Conservation (phyloP, 169 alveolate genomes). For the Plasmodium yoelii region DNA sequence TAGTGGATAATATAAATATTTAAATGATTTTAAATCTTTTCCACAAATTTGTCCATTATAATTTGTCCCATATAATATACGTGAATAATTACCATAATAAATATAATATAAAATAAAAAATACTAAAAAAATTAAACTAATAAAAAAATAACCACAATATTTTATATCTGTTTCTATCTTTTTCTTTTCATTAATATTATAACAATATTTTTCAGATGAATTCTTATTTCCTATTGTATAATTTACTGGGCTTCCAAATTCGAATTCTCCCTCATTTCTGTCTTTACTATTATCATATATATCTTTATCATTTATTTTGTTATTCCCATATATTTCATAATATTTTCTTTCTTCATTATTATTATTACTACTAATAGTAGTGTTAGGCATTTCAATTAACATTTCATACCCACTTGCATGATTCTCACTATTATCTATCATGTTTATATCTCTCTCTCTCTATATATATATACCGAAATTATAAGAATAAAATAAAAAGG, state of each 20-base stretch:
- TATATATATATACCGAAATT: background rate
- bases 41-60: slow-evolving; percentile 66
- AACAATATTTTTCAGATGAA: background rate
- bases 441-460: background rate
- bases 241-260: slow-evolving; percentile 45
- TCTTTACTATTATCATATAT: background rate
- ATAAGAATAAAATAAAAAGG: background rate
- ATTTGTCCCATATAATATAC: slow-evolving; percentile 55
- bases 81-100: slow-evolving; percentile 52
- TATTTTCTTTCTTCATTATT: slow-evolving; percentile 4
- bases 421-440: slow-evolving; percentile 9
- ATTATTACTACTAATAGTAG: background rate
- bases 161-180: slow-evolving; percentile 36
- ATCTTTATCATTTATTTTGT: background rate
- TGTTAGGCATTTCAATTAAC: slow-evolving; percentile 4
- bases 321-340: slow-evolving; percentile 23
- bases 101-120: slow-evolving; percentile 25
- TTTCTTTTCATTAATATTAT: background rate
- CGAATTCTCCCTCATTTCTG: background rate
- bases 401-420: slow-evolving; percentile 28
- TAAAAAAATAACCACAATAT: slow-evolving; percentile 12
- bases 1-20: slow-evolving; percentile 56
- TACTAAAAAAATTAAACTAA: slow-evolving; percentile 4
- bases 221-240: slow-evolving; percentile 16
- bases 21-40: slow-evolving; percentile 9